These are phyloP conservation scores for Phytophthora constricta DNA, from an alignment of 352 stramenopile genomes.

Conservation along the genomic window DNA sequence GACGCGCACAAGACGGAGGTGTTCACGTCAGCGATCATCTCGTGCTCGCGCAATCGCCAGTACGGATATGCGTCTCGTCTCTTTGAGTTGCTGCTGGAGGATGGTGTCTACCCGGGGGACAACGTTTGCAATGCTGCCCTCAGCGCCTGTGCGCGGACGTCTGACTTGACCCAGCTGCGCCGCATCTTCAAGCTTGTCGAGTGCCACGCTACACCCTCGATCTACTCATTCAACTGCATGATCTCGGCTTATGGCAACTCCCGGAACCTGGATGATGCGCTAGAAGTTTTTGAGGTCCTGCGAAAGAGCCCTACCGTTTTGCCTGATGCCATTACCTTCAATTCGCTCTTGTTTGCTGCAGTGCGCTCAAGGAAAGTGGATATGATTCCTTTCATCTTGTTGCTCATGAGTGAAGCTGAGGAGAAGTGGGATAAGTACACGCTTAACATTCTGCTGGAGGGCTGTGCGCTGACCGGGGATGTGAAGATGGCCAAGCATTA, in stretches of 20 bases:
- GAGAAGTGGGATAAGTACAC: conserved; percentile 80
- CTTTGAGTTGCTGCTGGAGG: conserved; percentile 70
- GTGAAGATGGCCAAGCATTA: conserved; percentile 57
- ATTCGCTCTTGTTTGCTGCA: conserved; percentile 65
- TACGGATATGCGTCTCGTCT: conserved; percentile 64
- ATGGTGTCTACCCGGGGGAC: conserved; percentile 71
- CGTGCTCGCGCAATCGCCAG: conserved; percentile 75
- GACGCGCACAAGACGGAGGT: conserved; percentile 65
- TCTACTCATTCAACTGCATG: conserved; percentile 87
- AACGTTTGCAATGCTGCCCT: conserved; percentile 78
- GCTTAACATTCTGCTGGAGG: conserved; percentile 78
- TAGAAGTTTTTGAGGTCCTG: conserved; percentile 63
- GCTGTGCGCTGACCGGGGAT: conserved; percentile 54
- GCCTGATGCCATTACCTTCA: conserved; percentile 74
- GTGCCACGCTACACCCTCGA: conserved; percentile 55
- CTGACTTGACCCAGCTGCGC: conserved; percentile 61
- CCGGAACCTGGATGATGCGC: conserved; percentile 63
- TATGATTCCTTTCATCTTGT: conserved; percentile 60
- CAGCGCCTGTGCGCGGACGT: conserved; percentile 69
- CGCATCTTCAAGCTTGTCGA: conserved; percentile 74
- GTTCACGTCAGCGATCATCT: conserved; percentile 79
- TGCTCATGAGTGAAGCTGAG: conserved; percentile 48
- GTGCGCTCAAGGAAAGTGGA: conserved; percentile 63
- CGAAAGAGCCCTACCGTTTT: conserved; percentile 27
- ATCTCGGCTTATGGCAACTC: conserved; percentile 84